phyloP scores from a whole-genome alignment of 2,329 filamentous ascomycete species.

The Fusarium metavorans region DNA sequence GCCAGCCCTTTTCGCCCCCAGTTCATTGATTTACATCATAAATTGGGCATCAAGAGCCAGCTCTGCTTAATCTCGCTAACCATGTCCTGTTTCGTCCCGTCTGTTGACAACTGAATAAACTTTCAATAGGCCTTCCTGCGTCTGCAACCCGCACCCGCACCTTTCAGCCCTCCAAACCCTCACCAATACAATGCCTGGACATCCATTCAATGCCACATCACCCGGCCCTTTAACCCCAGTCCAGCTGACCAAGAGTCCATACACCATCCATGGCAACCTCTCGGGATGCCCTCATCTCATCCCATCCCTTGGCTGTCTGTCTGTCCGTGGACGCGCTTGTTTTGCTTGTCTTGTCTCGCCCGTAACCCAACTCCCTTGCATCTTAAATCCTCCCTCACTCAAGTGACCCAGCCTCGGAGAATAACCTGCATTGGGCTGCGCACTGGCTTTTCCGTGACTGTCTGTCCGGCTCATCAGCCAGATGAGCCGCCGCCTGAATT shows the following conservation, averaged over 20 bases:
- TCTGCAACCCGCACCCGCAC: neutral
- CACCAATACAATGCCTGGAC: neutral
- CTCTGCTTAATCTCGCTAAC: constrained; percentile 17
- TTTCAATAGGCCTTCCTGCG: neutral
- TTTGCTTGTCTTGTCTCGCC: neutral
- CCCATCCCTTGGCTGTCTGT: neutral
- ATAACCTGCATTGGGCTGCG: neutral
- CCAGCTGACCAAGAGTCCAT: neutral
- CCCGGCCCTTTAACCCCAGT: neutral
- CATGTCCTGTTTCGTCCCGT: neutral
- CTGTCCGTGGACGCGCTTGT: neutral
- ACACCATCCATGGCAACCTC: neutral
- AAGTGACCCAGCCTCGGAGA: neutral
- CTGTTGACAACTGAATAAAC: neutral
- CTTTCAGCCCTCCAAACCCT: neutral
- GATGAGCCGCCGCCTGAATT: neutral
- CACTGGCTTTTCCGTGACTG: neutral
- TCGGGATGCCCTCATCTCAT: neutral
- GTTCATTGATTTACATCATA: constrained; percentile 38
- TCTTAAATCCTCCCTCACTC: neutral
- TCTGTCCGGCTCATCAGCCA: neutral
- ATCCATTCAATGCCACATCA: neutral
- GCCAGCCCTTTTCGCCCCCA: constrained; percentile 18
- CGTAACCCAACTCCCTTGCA: constrained; percentile 1
- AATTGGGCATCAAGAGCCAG: constrained; percentile 10